These are phyloP conservation scores for Dichomitus squalens DNA, from an alignment of 1,284 basidiomycete genomes.

Conservation along the genomic window DNA sequence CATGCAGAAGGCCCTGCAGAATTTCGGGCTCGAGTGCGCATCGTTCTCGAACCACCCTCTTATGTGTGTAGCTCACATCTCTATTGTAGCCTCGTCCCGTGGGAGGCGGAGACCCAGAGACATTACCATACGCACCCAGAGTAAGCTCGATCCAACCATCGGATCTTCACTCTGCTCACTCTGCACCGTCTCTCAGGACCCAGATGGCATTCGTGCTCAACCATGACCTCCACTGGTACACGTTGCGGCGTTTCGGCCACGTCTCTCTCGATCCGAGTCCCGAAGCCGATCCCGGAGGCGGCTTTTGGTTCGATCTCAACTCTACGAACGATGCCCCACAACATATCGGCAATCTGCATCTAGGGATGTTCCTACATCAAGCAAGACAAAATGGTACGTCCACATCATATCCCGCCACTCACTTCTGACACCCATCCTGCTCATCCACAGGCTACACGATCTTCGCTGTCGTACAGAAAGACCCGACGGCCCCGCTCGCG, in stretches of 20 bases:
- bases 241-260: background rate
- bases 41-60: constrained; percentile 4
- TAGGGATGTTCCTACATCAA: background rate
- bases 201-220: constrained; percentile 92
- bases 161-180: background rate
- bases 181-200: constrained; percentile 46
- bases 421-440: too few relatives aligned
- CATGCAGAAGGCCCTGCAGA: constrained; percentile 75
- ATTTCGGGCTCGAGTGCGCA: constrained; percentile 74
- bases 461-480: background rate
- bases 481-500: constrained; percentile 34
- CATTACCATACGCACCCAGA: background rate
- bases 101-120: background rate
- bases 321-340: constrained; percentile 67
- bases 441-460: constrained; percentile 78
- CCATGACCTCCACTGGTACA: constrained; percentile 38
- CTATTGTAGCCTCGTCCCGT: background rate
- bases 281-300: constrained; percentile 45
- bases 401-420: too few relatives aligned
- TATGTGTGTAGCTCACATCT: background rate
- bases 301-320: constrained; percentile 92
- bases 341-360: background rate
- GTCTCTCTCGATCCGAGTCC: background rate
- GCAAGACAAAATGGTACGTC: background rate
- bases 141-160: background rate